A percentile compares a stretch with the other conserved stretches of the same genome.
phyloP scores from a whole-genome alignment of 345 rosid genomes.

The Erodium maritimum region DNA sequence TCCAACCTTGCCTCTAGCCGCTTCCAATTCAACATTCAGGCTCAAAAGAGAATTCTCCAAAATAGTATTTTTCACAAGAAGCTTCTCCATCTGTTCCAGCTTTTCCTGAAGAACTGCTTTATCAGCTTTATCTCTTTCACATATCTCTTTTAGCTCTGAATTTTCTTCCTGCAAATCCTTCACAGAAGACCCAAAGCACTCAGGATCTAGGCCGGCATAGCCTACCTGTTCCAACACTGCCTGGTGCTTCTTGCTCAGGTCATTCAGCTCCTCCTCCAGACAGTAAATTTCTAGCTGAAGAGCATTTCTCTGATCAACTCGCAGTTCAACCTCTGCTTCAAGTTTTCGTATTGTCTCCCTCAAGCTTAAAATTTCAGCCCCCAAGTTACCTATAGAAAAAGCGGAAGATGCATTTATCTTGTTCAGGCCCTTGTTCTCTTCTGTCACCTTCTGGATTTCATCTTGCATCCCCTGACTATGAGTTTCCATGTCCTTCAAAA shows the following conservation, averaged over 20 bases:
- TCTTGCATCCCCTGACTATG: constrained; percentile 40
- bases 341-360: constrained; percentile 67
- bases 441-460: constrained; percentile 44
- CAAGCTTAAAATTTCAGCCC: constrained; percentile 53
- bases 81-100: constrained; percentile 66
- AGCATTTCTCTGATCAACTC: constrained; percentile 85
- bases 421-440: constrained; percentile 43
- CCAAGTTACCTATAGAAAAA: constrained; percentile 49
- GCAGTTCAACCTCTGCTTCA: constrained; percentile 83
- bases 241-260: constrained; percentile 52
- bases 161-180: constrained; percentile 61
- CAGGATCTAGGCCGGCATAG: constrained; percentile 51
- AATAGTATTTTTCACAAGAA: constrained; percentile 59
- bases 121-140: constrained; percentile 43
- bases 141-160: constrained; percentile 35
- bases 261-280: constrained; percentile 84
- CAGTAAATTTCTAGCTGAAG: constrained; percentile 97
- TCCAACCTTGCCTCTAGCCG: constrained; percentile 50
- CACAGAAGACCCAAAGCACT: constrained; percentile 50
- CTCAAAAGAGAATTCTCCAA: constrained; percentile 84
- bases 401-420: constrained; percentile 66
- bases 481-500: constrained; percentile 55
- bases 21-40: constrained; percentile 73
- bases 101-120: constrained; percentile 50
- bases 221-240: constrained; percentile 57